Conservation (phyloP, 805 yeast genomes). For the Hanseniaspora thailandica region DNA sequence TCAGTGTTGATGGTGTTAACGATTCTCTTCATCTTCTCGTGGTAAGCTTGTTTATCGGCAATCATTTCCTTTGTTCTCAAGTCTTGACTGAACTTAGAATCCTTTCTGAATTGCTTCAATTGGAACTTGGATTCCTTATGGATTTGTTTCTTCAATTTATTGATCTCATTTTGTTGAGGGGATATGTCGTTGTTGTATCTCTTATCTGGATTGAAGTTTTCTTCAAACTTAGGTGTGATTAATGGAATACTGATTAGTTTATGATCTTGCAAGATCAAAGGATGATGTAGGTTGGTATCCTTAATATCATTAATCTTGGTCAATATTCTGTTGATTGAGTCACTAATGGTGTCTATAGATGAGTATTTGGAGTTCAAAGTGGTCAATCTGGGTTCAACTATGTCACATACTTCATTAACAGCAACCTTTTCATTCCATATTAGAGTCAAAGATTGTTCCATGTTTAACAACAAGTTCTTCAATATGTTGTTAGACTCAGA, state of each 20-base stretch:
- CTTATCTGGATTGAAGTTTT: slow-evolving; percentile 89
- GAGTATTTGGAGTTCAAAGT: slow-evolving; percentile 27
- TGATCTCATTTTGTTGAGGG: slow-evolving; percentile 55
- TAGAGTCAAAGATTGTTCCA: slow-evolving; percentile 22
- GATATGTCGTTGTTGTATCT: slow-evolving; percentile 76
- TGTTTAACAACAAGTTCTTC: slow-evolving; percentile 24
- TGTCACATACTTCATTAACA: slow-evolving; percentile 44
- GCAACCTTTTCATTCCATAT: slow-evolving; percentile 54
- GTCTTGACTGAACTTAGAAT: slow-evolving; percentile 74
- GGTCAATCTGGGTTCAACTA: slow-evolving; percentile 35
- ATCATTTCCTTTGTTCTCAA: slow-evolving; percentile 73
- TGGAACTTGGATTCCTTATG: slow-evolving; percentile 87
- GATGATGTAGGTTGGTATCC: slow-evolving; percentile 39
- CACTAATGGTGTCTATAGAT: slow-evolving; percentile 29
- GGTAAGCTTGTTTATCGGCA: slow-evolving; percentile 63
- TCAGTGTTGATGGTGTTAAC: slow-evolving; percentile 79
- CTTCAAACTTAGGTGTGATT: slow-evolving; percentile 84
- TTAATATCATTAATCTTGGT: slow-evolving; percentile 27
- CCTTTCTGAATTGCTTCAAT: slow-evolving; percentile 81
- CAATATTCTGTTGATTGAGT: slow-evolving; percentile 39
- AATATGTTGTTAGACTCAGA: slow-evolving; percentile 16
- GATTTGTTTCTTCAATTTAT: slow-evolving; percentile 69
- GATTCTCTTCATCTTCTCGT: slow-evolving; percentile 77
- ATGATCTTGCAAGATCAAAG: slow-evolving; percentile 73
- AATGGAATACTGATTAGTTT: slow-evolving; percentile 75